Evolutionary conservation across 2,329 filamentous ascomycete species (phyloP).

Genomic region (Pseudocercospora pini-densiflorae): DNA sequence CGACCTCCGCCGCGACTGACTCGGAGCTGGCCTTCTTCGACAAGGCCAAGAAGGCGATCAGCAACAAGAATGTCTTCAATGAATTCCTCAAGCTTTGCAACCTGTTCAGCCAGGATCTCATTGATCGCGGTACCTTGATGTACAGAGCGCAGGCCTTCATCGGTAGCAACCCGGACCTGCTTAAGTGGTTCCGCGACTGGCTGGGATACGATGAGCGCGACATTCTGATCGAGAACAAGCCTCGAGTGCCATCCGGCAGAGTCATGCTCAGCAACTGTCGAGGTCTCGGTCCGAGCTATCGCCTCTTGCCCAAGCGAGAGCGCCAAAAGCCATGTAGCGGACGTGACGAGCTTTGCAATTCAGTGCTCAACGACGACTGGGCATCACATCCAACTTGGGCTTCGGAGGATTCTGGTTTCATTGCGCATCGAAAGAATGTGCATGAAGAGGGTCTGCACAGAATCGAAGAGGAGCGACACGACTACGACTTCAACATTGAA

Average conservation of each 20-base stretch:
- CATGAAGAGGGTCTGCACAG: constrained; percentile 93
- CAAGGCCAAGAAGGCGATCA: constrained; percentile 92
- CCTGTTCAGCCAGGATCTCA: constrained; percentile 89
- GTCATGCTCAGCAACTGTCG: constrained; percentile 96
- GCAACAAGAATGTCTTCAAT: constrained; percentile 88
- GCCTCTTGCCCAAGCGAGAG: constrained; percentile 86
- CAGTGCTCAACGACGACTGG: constrained; percentile 96
- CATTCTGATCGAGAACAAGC: constrained; percentile 76
- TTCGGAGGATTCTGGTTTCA: constrained; percentile 96
- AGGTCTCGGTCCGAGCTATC: constrained; percentile 93
- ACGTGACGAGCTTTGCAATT: constrained; percentile 90
- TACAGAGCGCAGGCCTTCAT: constrained; percentile 86
- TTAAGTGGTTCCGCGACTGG: constrained; percentile 84
- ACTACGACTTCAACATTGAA: constrained; percentile 99
- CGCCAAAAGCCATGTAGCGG: constrained; percentile 91
- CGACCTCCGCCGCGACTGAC: constrained; percentile 71
- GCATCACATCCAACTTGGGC: constrained; percentile 99
- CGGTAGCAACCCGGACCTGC: constrained; percentile 84
- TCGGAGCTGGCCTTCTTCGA: constrained; percentile 96
- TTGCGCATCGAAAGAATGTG: constrained; percentile 94
- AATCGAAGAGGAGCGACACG: constrained; percentile 97
- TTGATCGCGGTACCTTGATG: constrained; percentile 81
- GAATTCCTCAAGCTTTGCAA: constrained; percentile 98
- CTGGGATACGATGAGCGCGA: constrained; percentile 78
- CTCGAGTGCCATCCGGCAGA: constrained; percentile 74